A percentile compares a stretch with the other conserved stretches of the same genome.
Conservation (phyloP, 805 yeast genomes). For the Schwanniomyces occidentalis region DNA sequence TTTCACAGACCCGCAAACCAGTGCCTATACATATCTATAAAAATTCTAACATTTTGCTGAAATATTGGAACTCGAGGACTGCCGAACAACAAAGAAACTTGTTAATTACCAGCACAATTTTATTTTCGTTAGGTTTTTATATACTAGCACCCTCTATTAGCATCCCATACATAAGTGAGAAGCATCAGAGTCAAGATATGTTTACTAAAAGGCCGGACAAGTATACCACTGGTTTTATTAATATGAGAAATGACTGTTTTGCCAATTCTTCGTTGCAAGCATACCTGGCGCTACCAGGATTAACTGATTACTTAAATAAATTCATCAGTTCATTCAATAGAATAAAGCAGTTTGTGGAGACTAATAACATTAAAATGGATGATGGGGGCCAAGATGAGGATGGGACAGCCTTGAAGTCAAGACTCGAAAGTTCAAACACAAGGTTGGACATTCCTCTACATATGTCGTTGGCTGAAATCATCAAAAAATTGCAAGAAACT, state of each 20-base stretch:
- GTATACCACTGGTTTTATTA: constrained; percentile 78
- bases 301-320: constrained; percentile 56
- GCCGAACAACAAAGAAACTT: constrained; percentile 11
- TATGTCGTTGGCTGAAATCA: constrained; percentile 50
- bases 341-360: constrained; percentile 18
- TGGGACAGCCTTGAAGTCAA: constrained; percentile 11
- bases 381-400: constrained; percentile 2
- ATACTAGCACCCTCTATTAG: constrained; percentile 11
- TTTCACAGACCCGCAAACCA: constrained; percentile 1
- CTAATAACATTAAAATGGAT: constrained; percentile 16
- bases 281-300: constrained; percentile 57
- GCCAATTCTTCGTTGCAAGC: constrained; percentile 90
- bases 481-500: constrained; percentile 63
- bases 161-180: constrained; percentile 1
- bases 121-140: constrained; percentile 13
- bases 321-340: constrained; percentile 31
- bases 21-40: background rate
- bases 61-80: constrained; percentile 10
- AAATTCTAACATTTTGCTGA: constrained; percentile 3
- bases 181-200: constrained; percentile 21
- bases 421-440: constrained; percentile 19
- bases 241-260: constrained; percentile 86
- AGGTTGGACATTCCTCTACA: constrained; percentile 53
- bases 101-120: constrained; percentile 10
- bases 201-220: constrained; percentile 63